A percentile compares a stretch with the other conserved stretches of the same genome.
These are phyloP conservation scores for Nakaseomyces kungkrabaensis DNA, from an alignment of 1,139 yeast species.

Conservation along the genomic window DNA sequence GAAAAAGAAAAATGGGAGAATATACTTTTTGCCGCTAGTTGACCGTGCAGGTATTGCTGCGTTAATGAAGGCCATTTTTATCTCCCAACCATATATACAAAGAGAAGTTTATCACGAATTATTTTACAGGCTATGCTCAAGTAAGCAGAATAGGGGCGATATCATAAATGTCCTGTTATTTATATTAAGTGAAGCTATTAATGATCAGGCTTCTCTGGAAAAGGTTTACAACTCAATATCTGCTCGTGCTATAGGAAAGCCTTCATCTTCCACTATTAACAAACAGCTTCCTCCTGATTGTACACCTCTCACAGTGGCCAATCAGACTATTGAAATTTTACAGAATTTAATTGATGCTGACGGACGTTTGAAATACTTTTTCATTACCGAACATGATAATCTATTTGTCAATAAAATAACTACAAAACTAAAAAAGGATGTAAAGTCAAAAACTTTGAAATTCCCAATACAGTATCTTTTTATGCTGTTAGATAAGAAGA, in stretches of 20 bases:
- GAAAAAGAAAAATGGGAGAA: constrained; percentile 32
- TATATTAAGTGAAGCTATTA: constrained; percentile 64
- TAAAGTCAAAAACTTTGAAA: constrained; percentile 37
- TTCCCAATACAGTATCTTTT: constrained; percentile 69
- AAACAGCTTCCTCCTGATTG: constrained; percentile 48
- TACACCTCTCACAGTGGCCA: constrained; percentile 61
- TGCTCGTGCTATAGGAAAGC: constrained; percentile 27
- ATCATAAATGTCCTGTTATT: constrained; percentile 61
- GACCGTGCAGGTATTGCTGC: constrained; percentile 75
- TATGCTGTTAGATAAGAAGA: constrained; percentile 48
- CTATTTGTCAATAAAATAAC: constrained; percentile 38
- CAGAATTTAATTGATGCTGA: constrained; percentile 64
- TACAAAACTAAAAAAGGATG: constrained; percentile 31
- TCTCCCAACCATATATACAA: constrained; percentile 59
- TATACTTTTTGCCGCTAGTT: constrained; percentile 54
- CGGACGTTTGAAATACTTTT: constrained; percentile 60
- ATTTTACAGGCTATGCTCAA: constrained; percentile 58
- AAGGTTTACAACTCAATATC: constrained; percentile 53
- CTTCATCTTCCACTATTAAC: constrained; percentile 14
- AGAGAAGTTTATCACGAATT: constrained; percentile 60
- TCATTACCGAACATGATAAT: constrained; percentile 73
- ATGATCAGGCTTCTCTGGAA: constrained; percentile 52
- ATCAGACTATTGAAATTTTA: constrained; percentile 67
- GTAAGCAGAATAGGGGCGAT: constrained; percentile 71
- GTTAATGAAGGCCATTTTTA: constrained; percentile 57